These are phyloP conservation scores for Pisolithus albus DNA, from an alignment of 768 basidiomycete genomes.

Conservation along the genomic window DNA sequence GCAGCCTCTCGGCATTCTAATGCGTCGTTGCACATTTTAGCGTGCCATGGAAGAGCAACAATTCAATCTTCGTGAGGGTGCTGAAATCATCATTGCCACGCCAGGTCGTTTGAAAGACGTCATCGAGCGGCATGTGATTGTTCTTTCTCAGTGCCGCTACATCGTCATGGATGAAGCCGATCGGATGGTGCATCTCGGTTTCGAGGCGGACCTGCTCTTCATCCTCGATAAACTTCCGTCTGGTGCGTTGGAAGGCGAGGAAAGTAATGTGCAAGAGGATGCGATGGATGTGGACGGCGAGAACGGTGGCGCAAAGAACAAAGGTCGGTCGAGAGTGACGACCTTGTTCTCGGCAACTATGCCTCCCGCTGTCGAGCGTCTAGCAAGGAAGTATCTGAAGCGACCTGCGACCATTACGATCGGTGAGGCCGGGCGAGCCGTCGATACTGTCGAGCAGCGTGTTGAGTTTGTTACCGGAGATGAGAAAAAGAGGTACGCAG, in stretches of 20 bases:
- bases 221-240: constrained; percentile 90
- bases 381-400: constrained; percentile 90
- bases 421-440: constrained; percentile 95
- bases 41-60: constrained; percentile 96
- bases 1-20: constrained; percentile 6
- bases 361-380: constrained; percentile 93
- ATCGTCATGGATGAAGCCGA: constrained; percentile 99
- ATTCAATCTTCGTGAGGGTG: constrained; percentile 95
- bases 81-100: constrained; percentile 97
- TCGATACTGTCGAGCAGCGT: constrained; percentile 94
- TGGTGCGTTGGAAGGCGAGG: constrained; percentile 85
- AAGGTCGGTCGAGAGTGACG: constrained; percentile 83
- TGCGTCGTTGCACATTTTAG: constrained; percentile 30
- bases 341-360: constrained; percentile 98
- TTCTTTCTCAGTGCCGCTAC: constrained; percentile 94
- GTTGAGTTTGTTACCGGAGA: constrained; percentile 91
- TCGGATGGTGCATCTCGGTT: constrained; percentile 97
- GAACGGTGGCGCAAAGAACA: constrained; percentile 39
- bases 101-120: constrained; percentile 98
- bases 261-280: constrained; percentile 41
- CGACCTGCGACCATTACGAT: constrained; percentile 95
- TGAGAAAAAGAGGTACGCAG: constrained; percentile 89
- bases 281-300: constrained; percentile 74
- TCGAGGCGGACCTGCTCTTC: constrained; percentile 89
- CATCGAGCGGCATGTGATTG: constrained; percentile 91